Evolutionary conservation across 2,329 filamentous ascomycete genomes (phyloP).

Genomic region (Neonectria punicea): DNA sequence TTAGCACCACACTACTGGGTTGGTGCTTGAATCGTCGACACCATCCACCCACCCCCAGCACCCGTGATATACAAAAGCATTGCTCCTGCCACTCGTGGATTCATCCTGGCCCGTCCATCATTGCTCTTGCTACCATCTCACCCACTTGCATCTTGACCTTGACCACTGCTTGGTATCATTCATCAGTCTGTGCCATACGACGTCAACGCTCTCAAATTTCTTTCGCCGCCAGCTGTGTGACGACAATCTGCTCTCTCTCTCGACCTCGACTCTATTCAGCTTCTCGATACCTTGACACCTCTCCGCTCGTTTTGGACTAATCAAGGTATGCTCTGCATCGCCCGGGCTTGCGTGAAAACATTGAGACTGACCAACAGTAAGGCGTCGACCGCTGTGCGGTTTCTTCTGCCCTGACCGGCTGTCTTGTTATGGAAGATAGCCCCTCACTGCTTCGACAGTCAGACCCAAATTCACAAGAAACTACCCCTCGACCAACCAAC

Average conservation of each 20-base stretch:
- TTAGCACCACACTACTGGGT: conserved; percentile 35
- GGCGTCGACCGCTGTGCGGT: conserved; percentile 35
- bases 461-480: conserved; percentile 41
- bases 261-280: background rate
- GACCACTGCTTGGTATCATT: conserved; percentile 14
- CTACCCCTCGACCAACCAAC: conserved; percentile 45
- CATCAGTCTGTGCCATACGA: conserved; percentile 1
- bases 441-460: conserved; percentile 46
- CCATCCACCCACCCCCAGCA: conserved; percentile 41
- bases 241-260: background rate
- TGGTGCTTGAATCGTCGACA: conserved; percentile 36
- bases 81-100: conserved; percentile 37
- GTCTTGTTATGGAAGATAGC: conserved; percentile 56
- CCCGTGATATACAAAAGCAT: conserved; percentile 48
- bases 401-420: conserved; percentile 29
- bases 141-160: conserved; percentile 16
- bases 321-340: conserved; percentile 19
- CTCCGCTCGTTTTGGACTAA: conserved; percentile 25
- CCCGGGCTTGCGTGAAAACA: conserved; percentile 1
- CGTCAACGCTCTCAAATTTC: background rate
- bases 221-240: no score
- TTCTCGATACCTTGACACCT: background rate
- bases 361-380: conserved; percentile 25
- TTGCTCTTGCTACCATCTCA: conserved; percentile 11
- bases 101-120: conserved; percentile 24